Percentiles rank a stretch among this genome's conserved stretches.
phyloP scores from a whole-genome alignment of 306 rosid genomes.

The Glycine tomentella region DNA sequence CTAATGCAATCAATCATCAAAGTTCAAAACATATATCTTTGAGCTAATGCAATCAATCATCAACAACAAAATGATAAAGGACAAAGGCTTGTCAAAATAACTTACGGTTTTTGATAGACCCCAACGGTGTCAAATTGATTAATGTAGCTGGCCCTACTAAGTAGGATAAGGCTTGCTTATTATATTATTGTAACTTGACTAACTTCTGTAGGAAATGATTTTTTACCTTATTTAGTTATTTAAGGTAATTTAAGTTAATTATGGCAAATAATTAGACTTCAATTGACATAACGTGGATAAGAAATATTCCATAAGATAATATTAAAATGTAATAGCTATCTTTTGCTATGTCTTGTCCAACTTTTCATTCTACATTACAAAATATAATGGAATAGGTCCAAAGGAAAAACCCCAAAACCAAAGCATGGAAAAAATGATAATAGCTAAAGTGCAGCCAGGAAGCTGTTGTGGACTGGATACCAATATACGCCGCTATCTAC shows the following conservation, averaged over 20 bases:
- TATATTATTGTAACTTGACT: neutral
- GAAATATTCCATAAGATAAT: neutral
- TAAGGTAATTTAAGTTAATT: neutral
- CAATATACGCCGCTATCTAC: neutral
- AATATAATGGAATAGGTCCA: neutral
- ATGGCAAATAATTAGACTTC: slow-evolving; percentile 5
- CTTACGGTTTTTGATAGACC: slow-evolving; percentile 6
- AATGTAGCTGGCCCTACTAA: neutral
- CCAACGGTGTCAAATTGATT: slow-evolving; percentile 2
- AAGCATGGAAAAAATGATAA: neutral
- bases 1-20: slow-evolving; percentile 26
- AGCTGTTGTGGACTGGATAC: neutral
- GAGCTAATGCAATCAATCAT: slow-evolving; percentile 28
- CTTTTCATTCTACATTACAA: neutral
- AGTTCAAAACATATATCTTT: neutral
- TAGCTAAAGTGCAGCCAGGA: neutral
- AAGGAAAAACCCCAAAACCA: neutral
- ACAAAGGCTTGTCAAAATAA: neutral
- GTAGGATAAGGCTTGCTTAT: neutral
- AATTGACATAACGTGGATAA: neutral
- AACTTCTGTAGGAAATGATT: neutral
- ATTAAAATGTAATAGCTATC: neutral
- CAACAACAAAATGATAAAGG: neutral
- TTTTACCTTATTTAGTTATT: neutral
- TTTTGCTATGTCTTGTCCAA: neutral